Evolutionary conservation across 306 rosid genomes (phyloP).

Genomic region (Datisca glomerata): DNA sequence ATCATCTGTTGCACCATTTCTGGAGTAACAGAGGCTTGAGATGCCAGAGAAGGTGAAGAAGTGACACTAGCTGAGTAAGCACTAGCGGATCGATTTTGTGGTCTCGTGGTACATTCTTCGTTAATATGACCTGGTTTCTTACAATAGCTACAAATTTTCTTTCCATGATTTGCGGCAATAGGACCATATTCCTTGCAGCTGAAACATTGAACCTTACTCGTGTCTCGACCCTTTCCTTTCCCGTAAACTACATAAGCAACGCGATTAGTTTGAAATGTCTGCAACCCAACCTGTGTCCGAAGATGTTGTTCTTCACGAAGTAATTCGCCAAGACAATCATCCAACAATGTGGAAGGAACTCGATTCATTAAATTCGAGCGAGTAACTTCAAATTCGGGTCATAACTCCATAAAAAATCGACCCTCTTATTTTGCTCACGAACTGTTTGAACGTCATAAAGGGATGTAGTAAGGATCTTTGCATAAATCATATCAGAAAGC

Average conservation of each 20-base stretch:
- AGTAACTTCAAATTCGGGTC: no score
- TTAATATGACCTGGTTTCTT: background rate
- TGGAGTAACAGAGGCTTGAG: no score
- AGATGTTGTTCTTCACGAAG: constrained; percentile 1
- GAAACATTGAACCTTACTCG: background rate
- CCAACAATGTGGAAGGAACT: background rate
- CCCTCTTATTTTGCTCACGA: no score
- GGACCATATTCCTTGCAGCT: constrained; percentile 5
- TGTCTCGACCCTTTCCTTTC: background rate
- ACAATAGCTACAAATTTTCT: background rate
- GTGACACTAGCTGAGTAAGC: background rate
- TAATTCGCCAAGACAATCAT: background rate
- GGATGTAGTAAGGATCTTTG: background rate
- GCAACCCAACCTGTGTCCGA: background rate
- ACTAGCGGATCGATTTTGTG: background rate
- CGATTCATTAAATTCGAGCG: background rate
- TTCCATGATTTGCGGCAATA: background rate
- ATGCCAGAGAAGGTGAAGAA: no score
- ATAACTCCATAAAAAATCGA: no score
- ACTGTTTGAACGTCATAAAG: background rate
- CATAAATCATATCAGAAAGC: background rate
- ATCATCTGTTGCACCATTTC: no score
- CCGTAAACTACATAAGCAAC: background rate
- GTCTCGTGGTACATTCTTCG: background rate
- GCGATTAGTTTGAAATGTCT: background rate